Base-by-base conservation (phyloP, 768 basidiomycete species). In the Rhizopogon sp. region DNA sequence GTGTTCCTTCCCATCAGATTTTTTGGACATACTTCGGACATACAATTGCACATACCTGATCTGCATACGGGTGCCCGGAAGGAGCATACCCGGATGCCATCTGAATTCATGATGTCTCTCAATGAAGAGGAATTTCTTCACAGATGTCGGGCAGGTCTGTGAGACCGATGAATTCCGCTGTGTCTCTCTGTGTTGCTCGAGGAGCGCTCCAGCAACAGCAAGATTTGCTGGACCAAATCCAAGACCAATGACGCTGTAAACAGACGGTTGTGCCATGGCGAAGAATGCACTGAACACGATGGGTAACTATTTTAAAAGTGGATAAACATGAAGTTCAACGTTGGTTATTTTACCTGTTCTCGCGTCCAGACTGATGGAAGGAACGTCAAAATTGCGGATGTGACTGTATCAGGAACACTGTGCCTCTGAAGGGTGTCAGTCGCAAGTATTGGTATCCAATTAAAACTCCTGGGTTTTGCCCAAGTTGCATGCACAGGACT, bases 51-150 rank as follows among this genome's bases (percentile, higher is more conserved):
- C 60, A 31, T 54, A 73, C 78, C 76, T 79, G 42, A 82, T 80
- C 61, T 81, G 80, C 80, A 81, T 81, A 37, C 70, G 70, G 35
- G 75, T 73, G 31, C 75, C 78, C 39, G 78, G 77, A 7, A 81
- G 66, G 44, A 81, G 72, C 79, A 81, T 81, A 11, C 77, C 79
- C 20, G 79, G 79, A 62, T 82, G 81, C 81, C 81, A 82, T 52
- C 68, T 70, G 62, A 82, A 81, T 52, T 67, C 61, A 1, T 67
- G 59, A 40, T 80, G 72, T 60, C 71, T 77, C 65, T 81, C 81
- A 40, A 81, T 70, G 66, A 80, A 82, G 50, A 77, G 69, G 10
- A 70, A 60, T 17, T 62, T 71, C 62, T 62, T 63, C 59, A 53
- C 73, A 25, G 25, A 20, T 20, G 20, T 20, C 20, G 20, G 20